These are phyloP conservation scores for Paramyrothecium sp. DNA, from an alignment of 2,329 filamentous ascomycete genomes.

Conservation along the genomic window DNA sequence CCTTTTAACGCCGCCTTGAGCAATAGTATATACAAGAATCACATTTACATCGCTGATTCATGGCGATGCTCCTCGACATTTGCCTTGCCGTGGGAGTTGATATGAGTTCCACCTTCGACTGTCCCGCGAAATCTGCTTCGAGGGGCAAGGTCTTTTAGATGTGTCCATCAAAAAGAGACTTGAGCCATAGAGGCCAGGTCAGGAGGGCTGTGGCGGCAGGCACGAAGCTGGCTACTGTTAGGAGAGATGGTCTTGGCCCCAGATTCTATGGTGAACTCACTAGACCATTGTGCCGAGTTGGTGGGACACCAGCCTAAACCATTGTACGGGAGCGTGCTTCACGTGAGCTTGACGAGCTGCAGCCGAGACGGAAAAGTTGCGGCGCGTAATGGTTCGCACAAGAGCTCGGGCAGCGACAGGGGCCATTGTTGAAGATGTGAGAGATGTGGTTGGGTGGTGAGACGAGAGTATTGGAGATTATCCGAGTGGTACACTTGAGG, in stretches of 20 bases:
- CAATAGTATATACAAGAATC: too few species aligned
- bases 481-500: not conserved
- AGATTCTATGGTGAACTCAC: constrained; percentile 13
- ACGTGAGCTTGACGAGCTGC: constrained; percentile 8
- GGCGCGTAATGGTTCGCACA: constrained; percentile 24
- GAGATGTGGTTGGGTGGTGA: constrained; percentile 11
- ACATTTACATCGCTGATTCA: too few species aligned
- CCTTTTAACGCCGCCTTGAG: too few species aligned
- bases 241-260: constrained; percentile 7
- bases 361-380: constrained; percentile 26
- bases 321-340: constrained; percentile 26
- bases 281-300: constrained; percentile 21
- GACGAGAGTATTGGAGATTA: not conserved
- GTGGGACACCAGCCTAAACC: constrained; percentile 6
- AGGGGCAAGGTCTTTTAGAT: too few species aligned
- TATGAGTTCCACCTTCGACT: not conserved
- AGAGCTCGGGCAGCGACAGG: constrained; percentile 25
- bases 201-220: constrained; percentile 30
- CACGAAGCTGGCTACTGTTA: constrained; percentile 25
- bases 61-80: not conserved
- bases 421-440: constrained; percentile 18
- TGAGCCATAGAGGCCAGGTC: constrained; percentile 30
- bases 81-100: not conserved
- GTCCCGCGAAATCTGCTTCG: too few species aligned
- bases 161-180: constrained; percentile 27